These are phyloP conservation scores for Coniferiporia sulphurascens DNA, from an alignment of 1,284 basidiomycete species.

Conservation along the genomic window DNA sequence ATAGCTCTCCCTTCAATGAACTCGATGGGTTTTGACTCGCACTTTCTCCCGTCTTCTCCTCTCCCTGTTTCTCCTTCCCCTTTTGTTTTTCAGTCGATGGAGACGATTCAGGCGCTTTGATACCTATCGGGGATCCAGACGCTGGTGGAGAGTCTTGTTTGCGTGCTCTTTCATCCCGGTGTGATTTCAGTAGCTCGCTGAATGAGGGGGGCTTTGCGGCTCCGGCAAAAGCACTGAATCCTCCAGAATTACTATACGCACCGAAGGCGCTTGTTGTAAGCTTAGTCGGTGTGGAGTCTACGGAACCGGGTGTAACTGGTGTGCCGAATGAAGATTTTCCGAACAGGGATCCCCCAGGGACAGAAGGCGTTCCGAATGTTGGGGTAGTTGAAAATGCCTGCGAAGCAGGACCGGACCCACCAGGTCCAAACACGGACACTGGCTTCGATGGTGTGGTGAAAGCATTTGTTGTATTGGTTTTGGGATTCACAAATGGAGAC, in stretches of 20 bases:
- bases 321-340: slow-evolving; percentile 28
- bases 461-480: slow-evolving; percentile 32
- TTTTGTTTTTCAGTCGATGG: neutral
- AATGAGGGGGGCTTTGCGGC: slow-evolving; percentile 33
- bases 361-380: slow-evolving; percentile 22
- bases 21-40: neutral
- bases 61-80: neutral
- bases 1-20: neutral
- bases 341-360: slow-evolving; percentile 24
- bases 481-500: slow-evolving; percentile 54
- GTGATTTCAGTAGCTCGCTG: slow-evolving; percentile 33
- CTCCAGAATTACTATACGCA: slow-evolving; percentile 37
- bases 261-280: slow-evolving; percentile 35
- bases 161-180: slow-evolving; percentile 22
- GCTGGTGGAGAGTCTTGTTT: neutral
- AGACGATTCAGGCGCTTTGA: neutral
- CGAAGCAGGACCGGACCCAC: slow-evolving; percentile 13
- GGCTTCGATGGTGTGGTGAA: slow-evolving; percentile 30
- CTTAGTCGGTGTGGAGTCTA: slow-evolving; percentile 28
- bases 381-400: slow-evolving; percentile 21
- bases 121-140: neutral
- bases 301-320: slow-evolving; percentile 16
- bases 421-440: slow-evolving; percentile 20
- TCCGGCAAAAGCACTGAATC: slow-evolving; percentile 30
- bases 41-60: slow-evolving; percentile 22